These are phyloP conservation scores for Castanea sativa DNA, from an alignment of 306 rosid species.

Conservation along the genomic window DNA sequence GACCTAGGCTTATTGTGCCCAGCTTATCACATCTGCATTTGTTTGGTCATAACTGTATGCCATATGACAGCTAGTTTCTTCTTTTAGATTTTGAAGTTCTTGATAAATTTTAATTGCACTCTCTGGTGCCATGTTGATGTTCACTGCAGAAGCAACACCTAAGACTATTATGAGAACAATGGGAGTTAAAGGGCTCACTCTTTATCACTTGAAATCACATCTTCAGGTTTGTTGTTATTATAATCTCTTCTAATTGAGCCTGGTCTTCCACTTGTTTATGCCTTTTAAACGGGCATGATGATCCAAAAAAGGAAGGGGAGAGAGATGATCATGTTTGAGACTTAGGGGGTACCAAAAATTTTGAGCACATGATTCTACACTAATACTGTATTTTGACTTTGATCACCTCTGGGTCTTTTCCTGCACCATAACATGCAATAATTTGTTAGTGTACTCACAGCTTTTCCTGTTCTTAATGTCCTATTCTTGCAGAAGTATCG, in stretches of 20 bases:
- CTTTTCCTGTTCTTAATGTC: conserved; percentile 9
- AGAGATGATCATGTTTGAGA: neutral
- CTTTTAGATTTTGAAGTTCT: neutral
- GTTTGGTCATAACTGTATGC: neutral
- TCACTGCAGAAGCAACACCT: conserved; percentile 59
- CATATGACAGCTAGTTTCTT: conserved; percentile 1
- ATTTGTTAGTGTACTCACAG: neutral
- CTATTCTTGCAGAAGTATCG: conserved; percentile 52
- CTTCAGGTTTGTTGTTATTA: conserved; percentile 49
- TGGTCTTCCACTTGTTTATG: neutral
- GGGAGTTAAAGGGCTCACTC: conserved; percentile 67
- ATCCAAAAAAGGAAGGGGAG: neutral
- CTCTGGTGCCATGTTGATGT: conserved; percentile 7
- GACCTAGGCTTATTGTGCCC: neutral
- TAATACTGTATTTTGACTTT: neutral
- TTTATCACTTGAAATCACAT: conserved; percentile 64
- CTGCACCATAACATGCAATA: neutral
- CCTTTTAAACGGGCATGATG: neutral
- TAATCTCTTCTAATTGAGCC: neutral
- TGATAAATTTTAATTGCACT: neutral
- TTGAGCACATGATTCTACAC: neutral
- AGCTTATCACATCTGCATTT: neutral
- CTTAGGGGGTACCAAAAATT: neutral
- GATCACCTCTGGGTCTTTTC: neutral
- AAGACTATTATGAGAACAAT: conserved; percentile 63